A percentile compares a stretch with the other conserved stretches of the same genome.
These are phyloP conservation scores for Chaetomiaceae sp. DNA, from an alignment of 2,329 filamentous ascomycete genomes.

Conservation along the genomic window DNA sequence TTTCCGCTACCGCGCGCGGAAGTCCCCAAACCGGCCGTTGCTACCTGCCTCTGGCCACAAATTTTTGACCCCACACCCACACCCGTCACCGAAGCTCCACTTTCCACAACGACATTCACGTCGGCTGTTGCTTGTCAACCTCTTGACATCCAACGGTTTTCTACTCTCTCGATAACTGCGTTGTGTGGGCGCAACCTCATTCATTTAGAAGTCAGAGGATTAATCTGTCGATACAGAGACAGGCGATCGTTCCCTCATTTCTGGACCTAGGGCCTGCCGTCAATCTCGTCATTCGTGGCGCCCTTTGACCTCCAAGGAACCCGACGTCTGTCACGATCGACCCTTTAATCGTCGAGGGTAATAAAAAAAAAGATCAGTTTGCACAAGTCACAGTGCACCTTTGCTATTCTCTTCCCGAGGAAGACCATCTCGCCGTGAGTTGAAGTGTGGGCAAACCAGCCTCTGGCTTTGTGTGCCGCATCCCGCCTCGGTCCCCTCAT, in stretches of 20 bases:
- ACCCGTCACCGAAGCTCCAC: slow-evolving; percentile 27
- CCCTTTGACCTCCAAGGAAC: slow-evolving; percentile 25
- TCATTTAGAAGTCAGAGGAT: slow-evolving; percentile 28
- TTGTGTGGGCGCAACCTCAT: slow-evolving; percentile 31
- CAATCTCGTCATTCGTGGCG: slow-evolving; percentile 18
- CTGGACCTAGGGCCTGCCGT: slow-evolving; percentile 27
- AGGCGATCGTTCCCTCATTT: slow-evolving; percentile 26
- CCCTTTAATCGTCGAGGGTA: slow-evolving; percentile 27
- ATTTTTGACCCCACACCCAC: slow-evolving; percentile 34
- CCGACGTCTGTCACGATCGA: slow-evolving; percentile 27
- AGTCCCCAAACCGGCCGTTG: slow-evolving; percentile 54
- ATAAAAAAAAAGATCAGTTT: slow-evolving; percentile 28
- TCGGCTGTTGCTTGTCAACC: slow-evolving; percentile 23
- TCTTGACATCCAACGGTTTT: slow-evolving; percentile 17
- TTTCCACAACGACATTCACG: slow-evolving; percentile 24
- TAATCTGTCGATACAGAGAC: slow-evolving; percentile 26
- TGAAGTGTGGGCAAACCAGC: slow-evolving; percentile 18
- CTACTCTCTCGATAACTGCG: slow-evolving; percentile 21
- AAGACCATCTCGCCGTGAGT: slow-evolving; percentile 25
- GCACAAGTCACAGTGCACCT: slow-evolving; percentile 27
- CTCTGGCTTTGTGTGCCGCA: slow-evolving; percentile 12
- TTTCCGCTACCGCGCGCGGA: slow-evolving; percentile 50
- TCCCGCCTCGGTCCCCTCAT: slow-evolving; percentile 7
- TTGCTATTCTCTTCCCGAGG: slow-evolving; percentile 20
- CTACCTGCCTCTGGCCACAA: slow-evolving; percentile 44